A percentile compares a stretch with the other conserved stretches of the same genome.
Conservation (phyloP, 805 yeast genomes). For the Wickerhamiella bombiphila region DNA sequence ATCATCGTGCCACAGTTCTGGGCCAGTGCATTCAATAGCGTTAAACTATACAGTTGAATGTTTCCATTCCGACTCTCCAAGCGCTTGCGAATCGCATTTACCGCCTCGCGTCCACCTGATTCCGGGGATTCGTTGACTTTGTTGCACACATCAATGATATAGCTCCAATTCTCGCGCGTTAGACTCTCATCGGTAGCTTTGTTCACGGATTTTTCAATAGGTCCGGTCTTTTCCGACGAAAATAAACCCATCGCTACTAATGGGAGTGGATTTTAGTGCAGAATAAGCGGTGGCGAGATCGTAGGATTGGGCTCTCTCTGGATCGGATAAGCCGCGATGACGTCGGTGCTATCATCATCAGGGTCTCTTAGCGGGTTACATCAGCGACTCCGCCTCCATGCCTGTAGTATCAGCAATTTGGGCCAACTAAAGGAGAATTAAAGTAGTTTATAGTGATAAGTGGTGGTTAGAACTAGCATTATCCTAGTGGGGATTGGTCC, state of each 20-base stretch:
- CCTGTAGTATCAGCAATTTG: no score
- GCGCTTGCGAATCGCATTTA: slow-evolving; percentile 33
- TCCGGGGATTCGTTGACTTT: slow-evolving; percentile 47
- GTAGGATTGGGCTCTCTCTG: no score
- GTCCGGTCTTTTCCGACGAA: slow-evolving; percentile 6
- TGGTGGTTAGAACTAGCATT: no score
- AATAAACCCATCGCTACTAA: slow-evolving; percentile 11
- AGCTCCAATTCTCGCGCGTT: slow-evolving; percentile 54
- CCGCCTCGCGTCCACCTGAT: slow-evolving; percentile 34
- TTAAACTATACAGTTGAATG: slow-evolving; percentile 43
- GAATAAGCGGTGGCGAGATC: no score
- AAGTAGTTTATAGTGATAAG: no score
- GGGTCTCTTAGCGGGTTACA: no score
- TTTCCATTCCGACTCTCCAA: slow-evolving; percentile 44
- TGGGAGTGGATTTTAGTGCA: not conserved
- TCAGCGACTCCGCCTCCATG: no score
- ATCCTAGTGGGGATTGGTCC: no score
- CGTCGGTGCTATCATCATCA: no score
- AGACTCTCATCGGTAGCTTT: slow-evolving; percentile 53
- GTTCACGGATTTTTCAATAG: slow-evolving; percentile 17
- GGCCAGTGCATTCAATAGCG: slow-evolving; percentile 42
- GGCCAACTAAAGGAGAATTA: no score
- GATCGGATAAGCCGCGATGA: no score
- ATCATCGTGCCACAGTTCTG: slow-evolving; percentile 65
- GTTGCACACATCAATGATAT: slow-evolving; percentile 52